phyloP scores from a whole-genome alignment of 305 asterid species.

The Fraxinus floribunda region DNA sequence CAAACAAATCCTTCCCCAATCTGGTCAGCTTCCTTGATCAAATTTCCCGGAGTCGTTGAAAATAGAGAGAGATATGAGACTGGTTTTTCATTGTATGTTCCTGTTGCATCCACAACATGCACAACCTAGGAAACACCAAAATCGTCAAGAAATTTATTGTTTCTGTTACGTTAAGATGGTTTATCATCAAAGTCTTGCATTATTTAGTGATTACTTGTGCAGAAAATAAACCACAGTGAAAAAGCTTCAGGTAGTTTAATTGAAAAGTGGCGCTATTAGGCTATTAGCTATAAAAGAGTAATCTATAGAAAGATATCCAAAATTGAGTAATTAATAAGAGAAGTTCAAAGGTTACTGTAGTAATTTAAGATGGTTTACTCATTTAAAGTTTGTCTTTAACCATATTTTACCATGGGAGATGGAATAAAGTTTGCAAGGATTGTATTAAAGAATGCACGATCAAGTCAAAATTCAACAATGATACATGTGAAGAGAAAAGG shows the following conservation, averaged over 20 bases:
- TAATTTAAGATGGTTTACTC: not conserved
- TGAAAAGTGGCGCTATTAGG: not conserved
- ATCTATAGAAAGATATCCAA: not conserved
- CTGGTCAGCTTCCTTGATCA: slow-evolving; percentile 60
- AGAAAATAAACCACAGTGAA: not conserved
- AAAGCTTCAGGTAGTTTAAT: not conserved
- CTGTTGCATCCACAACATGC: slow-evolving; percentile 74
- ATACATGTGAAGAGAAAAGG: not conserved
- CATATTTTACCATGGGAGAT: not conserved
- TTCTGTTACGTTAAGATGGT: not conserved
- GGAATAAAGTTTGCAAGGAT: not conserved
- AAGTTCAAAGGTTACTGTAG: not conserved
- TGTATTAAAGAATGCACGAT: not conserved
- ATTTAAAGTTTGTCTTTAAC: not conserved
- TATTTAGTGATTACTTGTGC: not conserved
- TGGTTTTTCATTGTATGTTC: slow-evolving; percentile 40
- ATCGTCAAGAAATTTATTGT: not conserved
- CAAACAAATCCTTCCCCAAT: slow-evolving; percentile 82
- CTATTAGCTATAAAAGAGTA: not conserved
- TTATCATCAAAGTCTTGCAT: not conserved
- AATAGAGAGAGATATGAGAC: slow-evolving; percentile 65
- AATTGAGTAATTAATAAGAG: not conserved
- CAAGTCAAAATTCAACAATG: not conserved
- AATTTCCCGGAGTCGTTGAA: slow-evolving; percentile 83
- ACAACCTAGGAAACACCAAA: slow-evolving; percentile 56